Conservation (phyloP, 2,329 filamentous ascomycete genomes). For the Cercospora janseana region DNA sequence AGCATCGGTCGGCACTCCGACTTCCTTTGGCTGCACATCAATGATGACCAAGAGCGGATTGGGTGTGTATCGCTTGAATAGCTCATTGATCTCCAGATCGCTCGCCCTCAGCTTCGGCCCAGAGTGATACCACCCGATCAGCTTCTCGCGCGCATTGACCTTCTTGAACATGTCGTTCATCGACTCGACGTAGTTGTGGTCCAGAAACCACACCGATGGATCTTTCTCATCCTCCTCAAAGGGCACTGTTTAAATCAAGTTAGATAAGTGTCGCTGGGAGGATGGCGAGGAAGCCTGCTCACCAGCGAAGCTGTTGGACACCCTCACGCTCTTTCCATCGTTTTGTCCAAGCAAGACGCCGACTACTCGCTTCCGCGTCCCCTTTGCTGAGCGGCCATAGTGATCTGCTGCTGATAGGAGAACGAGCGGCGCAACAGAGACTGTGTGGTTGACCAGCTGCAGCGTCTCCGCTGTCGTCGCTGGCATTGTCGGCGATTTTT, state of each 20-base stretch:
- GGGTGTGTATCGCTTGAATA: slow-evolving; percentile 98
- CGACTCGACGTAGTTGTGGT: slow-evolving; percentile 98
- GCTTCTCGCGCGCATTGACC: slow-evolving; percentile 96
- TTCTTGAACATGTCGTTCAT: slow-evolving; percentile 99
- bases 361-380: slow-evolving; percentile 83
- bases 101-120: slow-evolving; percentile 95
- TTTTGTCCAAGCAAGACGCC: slow-evolving; percentile 94
- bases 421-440: slow-evolving; percentile 95
- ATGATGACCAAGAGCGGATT: slow-evolving; percentile 97
- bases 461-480: slow-evolving; percentile 95
- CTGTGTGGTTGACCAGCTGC: slow-evolving; percentile 88
- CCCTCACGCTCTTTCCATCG: slow-evolving; percentile 90
- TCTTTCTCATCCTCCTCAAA: slow-evolving; percentile 99
- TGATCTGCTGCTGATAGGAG: slow-evolving; percentile 98
- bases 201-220: slow-evolving; percentile 96
- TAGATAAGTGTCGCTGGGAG: slow-evolving; percentile 3
- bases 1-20: slow-evolving; percentile 94
- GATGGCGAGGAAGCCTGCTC: slow-evolving; percentile 19
- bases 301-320: slow-evolving; percentile 99
- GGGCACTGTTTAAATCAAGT: slow-evolving; percentile 61
- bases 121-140: slow-evolving; percentile 99
- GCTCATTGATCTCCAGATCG: slow-evolving; percentile 97
- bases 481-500: slow-evolving; percentile 64
- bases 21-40: slow-evolving; percentile 96
- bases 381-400: slow-evolving; percentile 91